Percentiles rank a stretch among this genome's conserved stretches.
phyloP scores from a whole-genome alignment of 305 asterid species.

The Fraxinus latifolia region DNA sequence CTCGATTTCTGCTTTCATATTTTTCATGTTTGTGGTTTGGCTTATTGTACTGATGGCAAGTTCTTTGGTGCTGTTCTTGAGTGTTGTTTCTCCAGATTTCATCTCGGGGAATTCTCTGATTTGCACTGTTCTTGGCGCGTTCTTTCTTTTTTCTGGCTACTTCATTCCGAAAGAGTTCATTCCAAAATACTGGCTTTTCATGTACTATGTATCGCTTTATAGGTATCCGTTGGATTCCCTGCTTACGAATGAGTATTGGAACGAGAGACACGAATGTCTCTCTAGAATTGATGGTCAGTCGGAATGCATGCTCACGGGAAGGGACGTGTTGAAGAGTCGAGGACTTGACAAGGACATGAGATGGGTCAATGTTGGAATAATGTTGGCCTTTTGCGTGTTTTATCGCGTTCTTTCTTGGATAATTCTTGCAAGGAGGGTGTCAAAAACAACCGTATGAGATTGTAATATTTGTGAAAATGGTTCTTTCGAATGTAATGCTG shows the following conservation, averaged over 20 bases:
- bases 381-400: conserved; percentile 64
- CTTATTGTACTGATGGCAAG: conserved; percentile 87
- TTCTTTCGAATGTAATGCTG: background rate
- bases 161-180: conserved; percentile 76
- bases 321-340: conserved; percentile 69
- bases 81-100: conserved; percentile 80
- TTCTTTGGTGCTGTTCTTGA: conserved; percentile 73
- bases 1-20: conserved; percentile 55
- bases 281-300: conserved; percentile 29
- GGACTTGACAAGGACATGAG: conserved; percentile 71
- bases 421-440: conserved; percentile 60
- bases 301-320: conserved; percentile 65
- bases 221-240: conserved; percentile 79
- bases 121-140: conserved; percentile 78
- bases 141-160: conserved; percentile 88
- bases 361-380: conserved; percentile 71
- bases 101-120: conserved; percentile 84
- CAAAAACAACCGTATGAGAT: conserved; percentile 53
- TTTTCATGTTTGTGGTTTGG: conserved; percentile 70
- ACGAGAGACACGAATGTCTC: conserved; percentile 57
- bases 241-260: conserved; percentile 74
- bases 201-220: conserved; percentile 85
- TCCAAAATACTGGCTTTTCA: conserved; percentile 83
- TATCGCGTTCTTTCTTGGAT: conserved; percentile 74
- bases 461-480: background rate